Percentiles rank a stretch among this genome's conserved stretches.
Conservation (phyloP, 1,284 basidiomycete genomes). For the Erythrobasidium hasegawianum region DNA sequence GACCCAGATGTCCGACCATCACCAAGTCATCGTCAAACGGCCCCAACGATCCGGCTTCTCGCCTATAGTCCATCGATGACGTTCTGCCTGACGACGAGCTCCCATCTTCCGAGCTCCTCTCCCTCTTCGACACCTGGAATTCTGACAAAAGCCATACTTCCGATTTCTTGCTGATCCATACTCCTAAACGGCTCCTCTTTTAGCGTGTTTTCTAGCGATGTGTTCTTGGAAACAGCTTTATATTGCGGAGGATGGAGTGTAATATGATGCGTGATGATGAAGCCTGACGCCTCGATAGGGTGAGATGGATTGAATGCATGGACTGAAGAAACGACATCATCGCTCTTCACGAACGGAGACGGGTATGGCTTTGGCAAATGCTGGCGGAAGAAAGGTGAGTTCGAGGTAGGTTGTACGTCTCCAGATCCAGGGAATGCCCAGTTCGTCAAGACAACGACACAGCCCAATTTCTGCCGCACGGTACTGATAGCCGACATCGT, state of each 20-base stretch:
- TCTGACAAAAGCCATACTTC: slow-evolving; percentile 27
- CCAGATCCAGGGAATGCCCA: slow-evolving; percentile 53
- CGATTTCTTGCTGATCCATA: slow-evolving; percentile 31
- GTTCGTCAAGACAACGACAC: slow-evolving; percentile 60
- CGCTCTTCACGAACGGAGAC: slow-evolving; percentile 21
- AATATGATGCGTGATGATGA: slow-evolving; percentile 55
- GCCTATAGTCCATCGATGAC: slow-evolving; percentile 18
- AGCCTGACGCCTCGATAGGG: slow-evolving; percentile 5
- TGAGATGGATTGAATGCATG: slow-evolving; percentile 4
- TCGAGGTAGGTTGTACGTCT: slow-evolving; percentile 56
- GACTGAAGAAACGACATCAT: slow-evolving; percentile 3
- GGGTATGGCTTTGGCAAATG: slow-evolving; percentile 43
- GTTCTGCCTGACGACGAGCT: slow-evolving; percentile 19
- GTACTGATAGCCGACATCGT: slow-evolving; percentile 57
- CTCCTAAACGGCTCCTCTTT: slow-evolving; percentile 28
- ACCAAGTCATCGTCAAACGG: no score
- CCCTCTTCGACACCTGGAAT: slow-evolving; percentile 31
- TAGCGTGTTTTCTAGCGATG: slow-evolving; percentile 3
- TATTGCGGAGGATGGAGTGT: slow-evolving; percentile 46
- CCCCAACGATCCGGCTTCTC: no score
- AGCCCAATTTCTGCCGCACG: slow-evolving; percentile 56
- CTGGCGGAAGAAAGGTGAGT: slow-evolving; percentile 55
- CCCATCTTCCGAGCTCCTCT: slow-evolving; percentile 22
- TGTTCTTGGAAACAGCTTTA: slow-evolving; percentile 11
- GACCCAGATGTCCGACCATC: no score